Base-by-base conservation (phyloP, 2,329 filamentous ascomycete species). In the Epichloe gansuensis region DNA sequence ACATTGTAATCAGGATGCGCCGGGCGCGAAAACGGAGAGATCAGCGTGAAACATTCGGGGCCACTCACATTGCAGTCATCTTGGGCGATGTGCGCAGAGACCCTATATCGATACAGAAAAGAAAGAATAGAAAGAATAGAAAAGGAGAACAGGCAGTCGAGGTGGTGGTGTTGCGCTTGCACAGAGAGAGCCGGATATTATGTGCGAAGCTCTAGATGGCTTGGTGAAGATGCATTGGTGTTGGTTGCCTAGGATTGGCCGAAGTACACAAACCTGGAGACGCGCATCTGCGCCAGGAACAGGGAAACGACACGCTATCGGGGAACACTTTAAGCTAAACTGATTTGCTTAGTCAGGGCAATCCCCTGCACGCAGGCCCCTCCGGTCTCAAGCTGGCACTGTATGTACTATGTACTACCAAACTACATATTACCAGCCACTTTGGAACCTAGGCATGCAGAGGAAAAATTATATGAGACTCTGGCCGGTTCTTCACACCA, bases 11-110 rank as follows among this genome's bases (percentile, higher is more conserved):
- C 25, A 48, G 13, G 31, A 44, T 37, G 39, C 38, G 41, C 46
- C 23, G 17, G 15, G 17, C 31, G 23, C 23, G 8, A 37, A 3
- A 9, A 31, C 7, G 28, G 12, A 9, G 21, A 42, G 17, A 12
- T 12, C 17, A 23, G 28, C 6, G 15, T 23, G 12, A 38, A 44
- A 35, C n/a, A 5, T 3, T 17, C 4, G 9, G 17, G 37, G 31
- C 23, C 46, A 64, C 67, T 63, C 56, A 69, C 67, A 69, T 69
- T 50, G 67, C 67, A 60, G 67, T 68, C 67, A 69, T 69, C 47
- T 59, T 62, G 58, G 13, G n/a, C 42, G 21, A 51, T 49, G 45
- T 46, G 52, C 38, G 47, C 39, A 31, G 38, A 35, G 35, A 50
- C 39, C 15, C n/a, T 37, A 21, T n/a, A n/a, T 21, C 45, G 35